These are phyloP conservation scores for Stephania japonica DNA, from an alignment of 164 flowering plant genomes.

Conservation along the genomic window DNA sequence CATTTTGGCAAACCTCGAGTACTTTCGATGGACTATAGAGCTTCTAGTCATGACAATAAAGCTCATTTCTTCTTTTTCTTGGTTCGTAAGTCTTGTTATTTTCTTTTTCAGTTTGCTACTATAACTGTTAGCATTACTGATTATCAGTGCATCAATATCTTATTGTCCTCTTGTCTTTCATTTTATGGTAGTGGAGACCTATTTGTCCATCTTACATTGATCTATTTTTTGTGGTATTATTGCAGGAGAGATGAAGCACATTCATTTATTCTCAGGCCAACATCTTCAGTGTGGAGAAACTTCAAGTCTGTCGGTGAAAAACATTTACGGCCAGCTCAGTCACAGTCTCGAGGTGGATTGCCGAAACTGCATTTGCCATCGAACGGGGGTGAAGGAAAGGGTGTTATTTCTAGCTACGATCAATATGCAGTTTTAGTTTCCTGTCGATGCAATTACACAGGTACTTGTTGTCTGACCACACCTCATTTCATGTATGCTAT, in stretches of 20 bases:
- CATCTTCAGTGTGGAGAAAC: slow-evolving; percentile 49
- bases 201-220: background rate
- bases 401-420: slow-evolving; percentile 32
- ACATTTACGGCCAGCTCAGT: slow-evolving; percentile 32
- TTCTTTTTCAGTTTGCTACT: background rate
- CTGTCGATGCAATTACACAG: slow-evolving; percentile 92
- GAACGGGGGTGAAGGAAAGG: slow-evolving; percentile 33
- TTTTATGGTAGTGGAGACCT: background rate
- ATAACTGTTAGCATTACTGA: background rate
- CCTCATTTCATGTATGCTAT: background rate
- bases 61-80: background rate
- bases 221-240: slow-evolving; percentile 9
- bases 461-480: slow-evolving; percentile 26
- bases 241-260: slow-evolving; percentile 96
- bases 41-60: background rate
- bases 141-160: background rate
- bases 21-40: background rate
- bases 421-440: slow-evolving; percentile 82
- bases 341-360: slow-evolving; percentile 27
- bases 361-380: slow-evolving; percentile 36
- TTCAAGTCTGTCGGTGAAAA: slow-evolving; percentile 33
- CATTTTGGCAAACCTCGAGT: background rate
- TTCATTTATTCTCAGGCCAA: slow-evolving; percentile 89
- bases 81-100: background rate
- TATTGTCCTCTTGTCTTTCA: background rate